A percentile compares a stretch with the other conserved stretches of the same genome.
Evolutionary conservation across 2,329 filamentous ascomycete species (phyloP).

Genomic region (Dothidotthia symphoricarpi): DNA sequence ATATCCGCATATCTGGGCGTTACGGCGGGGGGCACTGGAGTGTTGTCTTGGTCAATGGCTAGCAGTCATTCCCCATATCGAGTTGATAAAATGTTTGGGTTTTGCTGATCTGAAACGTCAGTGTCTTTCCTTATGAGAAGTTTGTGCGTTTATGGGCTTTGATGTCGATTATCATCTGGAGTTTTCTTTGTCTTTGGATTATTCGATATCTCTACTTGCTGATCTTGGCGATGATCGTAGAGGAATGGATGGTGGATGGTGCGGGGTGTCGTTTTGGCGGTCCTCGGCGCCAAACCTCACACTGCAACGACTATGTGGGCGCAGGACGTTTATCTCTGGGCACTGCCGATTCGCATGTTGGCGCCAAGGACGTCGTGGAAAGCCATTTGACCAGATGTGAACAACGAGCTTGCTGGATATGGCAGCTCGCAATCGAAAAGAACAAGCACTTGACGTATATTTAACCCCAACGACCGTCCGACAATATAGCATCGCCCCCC

Average conservation of each 20-base stretch:
- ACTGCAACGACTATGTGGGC: constrained; percentile 3
- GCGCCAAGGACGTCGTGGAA: constrained; percentile 11
- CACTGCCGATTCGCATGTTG: constrained; percentile 1
- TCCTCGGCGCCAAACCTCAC: constrained; percentile 18
- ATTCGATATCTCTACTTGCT: too few relatives aligned
- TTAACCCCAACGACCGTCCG: background rate
- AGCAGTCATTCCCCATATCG: too few relatives aligned
- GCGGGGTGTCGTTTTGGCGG: constrained; percentile 4
- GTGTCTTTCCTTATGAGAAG: background rate
- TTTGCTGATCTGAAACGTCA: background rate
- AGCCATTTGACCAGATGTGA: constrained; percentile 1
- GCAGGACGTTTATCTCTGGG: constrained; percentile 8
- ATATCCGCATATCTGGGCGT: too few relatives aligned
- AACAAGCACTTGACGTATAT: background rate
- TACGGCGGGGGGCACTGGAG: too few relatives aligned
- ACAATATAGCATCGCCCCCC: background rate
- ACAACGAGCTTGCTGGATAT: constrained; percentile 11
- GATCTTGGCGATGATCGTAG: constrained; percentile 2
- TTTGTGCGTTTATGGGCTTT: too few relatives aligned
- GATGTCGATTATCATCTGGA: too few relatives aligned
- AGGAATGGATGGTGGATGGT: background rate
- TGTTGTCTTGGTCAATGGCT: too few relatives aligned
- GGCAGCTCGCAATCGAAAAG: constrained; percentile 14
- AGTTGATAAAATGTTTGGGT: too few relatives aligned
- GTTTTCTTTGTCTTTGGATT: background rate